Evolutionary conservation across 441 rosid genomes (phyloP), one percentile per base, ranked within the genome.

Genomic region (Melastoma candidum): DNA sequence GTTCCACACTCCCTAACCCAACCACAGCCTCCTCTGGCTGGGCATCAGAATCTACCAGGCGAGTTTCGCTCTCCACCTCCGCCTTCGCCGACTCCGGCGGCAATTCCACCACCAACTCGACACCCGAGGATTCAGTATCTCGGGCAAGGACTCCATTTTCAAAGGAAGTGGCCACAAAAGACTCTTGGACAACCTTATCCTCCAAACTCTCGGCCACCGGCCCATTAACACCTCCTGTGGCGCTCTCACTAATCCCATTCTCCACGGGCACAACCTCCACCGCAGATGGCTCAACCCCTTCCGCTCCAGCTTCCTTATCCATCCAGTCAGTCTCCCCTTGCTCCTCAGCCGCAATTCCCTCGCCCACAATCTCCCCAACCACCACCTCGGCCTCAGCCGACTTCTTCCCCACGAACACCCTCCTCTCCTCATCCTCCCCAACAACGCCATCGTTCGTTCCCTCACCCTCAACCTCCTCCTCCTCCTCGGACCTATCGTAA

Each of bases 241-340:
- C 69, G 53, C 44, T 69, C 45, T 46, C 48, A 22, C 63, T 71
- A 63, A 66, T 57, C 53, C 69, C 79, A 77, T 76, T 78, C 52
- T 76, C 76, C 67, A 78, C 57, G 47, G 69, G 55, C 44, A 63
- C 63, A 48, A 29, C 58, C 56, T 39, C 65, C 44, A 54, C 53
- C 52, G 57, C 59, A 1, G 65, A 54, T 27, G 26, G 66, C 36
- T 63, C 79, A 60, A 46, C 46, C 26, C 46, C 87, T 26, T 44
- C 49, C 63, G 47, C 45, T 56, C 68, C 82, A 52, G 68, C 39
- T 22, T 68, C 60, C 66, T 71, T 63, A 60, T 51, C 51, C 48
- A 59, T 60, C 54, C n/a, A 48, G 13, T 12, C 43, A 9, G 46
- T 26, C 11, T 12, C 58, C 57, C 41, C 59, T 22, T 50, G 51